phyloP scores from a whole-genome alignment of 2,329 filamentous ascomycete species.

The Colletotrichum shisoi region DNA sequence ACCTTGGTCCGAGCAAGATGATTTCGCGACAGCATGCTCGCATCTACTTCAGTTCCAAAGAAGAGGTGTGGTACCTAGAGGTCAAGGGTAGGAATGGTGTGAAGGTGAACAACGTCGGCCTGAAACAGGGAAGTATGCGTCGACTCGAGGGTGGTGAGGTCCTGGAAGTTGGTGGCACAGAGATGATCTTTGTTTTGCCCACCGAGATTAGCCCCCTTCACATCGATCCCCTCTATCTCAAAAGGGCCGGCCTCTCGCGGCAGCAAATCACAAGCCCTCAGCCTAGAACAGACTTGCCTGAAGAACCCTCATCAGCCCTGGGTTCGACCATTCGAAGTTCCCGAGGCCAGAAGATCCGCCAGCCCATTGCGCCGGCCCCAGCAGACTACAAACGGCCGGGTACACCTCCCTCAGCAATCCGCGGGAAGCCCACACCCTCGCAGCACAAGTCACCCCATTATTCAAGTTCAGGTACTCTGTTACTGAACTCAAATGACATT shows the following conservation, averaged over 20 bases:
- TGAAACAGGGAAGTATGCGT: conserved; percentile 72
- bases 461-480: conserved; percentile 51
- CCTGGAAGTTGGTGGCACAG: conserved; percentile 87
- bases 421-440: conserved; percentile 45
- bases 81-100: conserved; percentile 93
- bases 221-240: conserved; percentile 73
- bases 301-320: conserved; percentile 37
- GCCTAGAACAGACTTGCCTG: conserved; percentile 35
- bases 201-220: conserved; percentile 71
- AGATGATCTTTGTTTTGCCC: conserved; percentile 99
- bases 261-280: conserved; percentile 34
- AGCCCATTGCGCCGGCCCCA: conserved; percentile 67
- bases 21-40: conserved; percentile 79
- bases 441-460: conserved; percentile 53
- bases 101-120: conserved; percentile 76
- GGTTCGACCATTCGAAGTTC: conserved; percentile 27
- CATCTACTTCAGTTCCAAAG: conserved; percentile 74
- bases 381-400: conserved; percentile 67
- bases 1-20: conserved; percentile 84
- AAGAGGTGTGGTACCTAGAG: conserved; percentile 79
- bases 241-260: conserved; percentile 66
- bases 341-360: conserved; percentile 45
- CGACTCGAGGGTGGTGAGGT: conserved; percentile 85
- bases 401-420: conserved; percentile 62
- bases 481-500: conserved; percentile 65